Base-by-base conservation (phyloP, 164 flowering plant genomes). In the Warburgia ugandensis region DNA sequence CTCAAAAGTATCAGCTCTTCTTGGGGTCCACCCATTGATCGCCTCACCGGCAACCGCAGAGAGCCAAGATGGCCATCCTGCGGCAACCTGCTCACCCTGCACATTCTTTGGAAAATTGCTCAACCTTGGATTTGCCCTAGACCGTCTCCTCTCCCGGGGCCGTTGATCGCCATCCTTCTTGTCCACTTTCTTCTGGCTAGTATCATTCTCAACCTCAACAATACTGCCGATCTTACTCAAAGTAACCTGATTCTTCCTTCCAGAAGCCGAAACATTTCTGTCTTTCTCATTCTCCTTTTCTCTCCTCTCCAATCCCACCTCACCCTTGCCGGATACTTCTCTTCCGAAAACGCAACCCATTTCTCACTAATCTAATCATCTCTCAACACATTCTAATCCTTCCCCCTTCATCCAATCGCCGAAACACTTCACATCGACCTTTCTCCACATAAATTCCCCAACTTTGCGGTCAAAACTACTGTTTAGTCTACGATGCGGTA, bases 31-130 rank as follows among this genome's bases (percentile, higher is more conserved):
- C 2, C 82, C 82, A 39, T 66, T 61, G 45, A 74, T 68, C 2
- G 82, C 82, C 55, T 77, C 82, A 3, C 75, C 76, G 2, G 77
- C 79, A n/a, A 66, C 74, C 27, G 73, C 75, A 8, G 77, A 72
- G 4, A 77, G 67, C 82, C 82, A 77, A 28, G 75, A 20, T 0
- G 82, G 82, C 81, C 81, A 77, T 13, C 75, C 81, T 32, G 77
- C 79, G 7, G 82, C 82, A 27, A 77, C 82, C 62, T 70, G 79
- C 62, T 77, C 82, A 0, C 82, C 82, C 31, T 60, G 63, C 14
- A 68, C 27, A 52, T 70, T 33, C 56, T 73, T 76, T 0, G 72
- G 66, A 5, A 58, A 68, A 61, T 68, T 76, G 50, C 76, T 60
- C 39, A 59, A 47, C 54, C 70, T 58, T 13, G 75, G 75, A 47